Percentiles rank a stretch among this genome's conserved stretches.
Conservation (phyloP, 2,329 filamentous ascomycete genomes). For the Fonsecaea multimorphosa region DNA sequence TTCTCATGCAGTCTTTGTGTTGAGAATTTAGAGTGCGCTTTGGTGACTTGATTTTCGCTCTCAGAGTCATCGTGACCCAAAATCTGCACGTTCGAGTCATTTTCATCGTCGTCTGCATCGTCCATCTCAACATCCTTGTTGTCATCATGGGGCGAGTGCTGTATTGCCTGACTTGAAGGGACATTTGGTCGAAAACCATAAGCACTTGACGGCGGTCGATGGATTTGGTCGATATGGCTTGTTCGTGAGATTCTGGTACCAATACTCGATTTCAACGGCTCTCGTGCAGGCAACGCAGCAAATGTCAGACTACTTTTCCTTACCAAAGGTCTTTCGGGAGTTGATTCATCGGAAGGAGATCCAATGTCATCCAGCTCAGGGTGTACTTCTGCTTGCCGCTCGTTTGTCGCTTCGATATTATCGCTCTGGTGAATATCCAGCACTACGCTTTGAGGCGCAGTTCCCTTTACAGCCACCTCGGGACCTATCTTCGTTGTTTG, state of each 20-base stretch:
- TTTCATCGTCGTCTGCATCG: constrained; percentile 28
- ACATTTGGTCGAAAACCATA: constrained; percentile 57
- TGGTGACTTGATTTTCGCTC: constrained; percentile 57
- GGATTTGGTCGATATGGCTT: constrained; percentile 67
- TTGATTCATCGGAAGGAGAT: constrained; percentile 56
- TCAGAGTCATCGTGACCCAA: constrained; percentile 51
- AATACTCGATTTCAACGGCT: constrained; percentile 88
- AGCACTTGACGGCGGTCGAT: constrained; percentile 58
- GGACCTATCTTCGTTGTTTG: constrained; percentile 45
- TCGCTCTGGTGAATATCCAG: constrained; percentile 19
- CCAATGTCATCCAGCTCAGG: constrained; percentile 53
- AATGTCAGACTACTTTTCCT: constrained; percentile 96
- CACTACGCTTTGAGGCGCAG: constrained; percentile 45
- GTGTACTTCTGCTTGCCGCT: constrained; percentile 44
- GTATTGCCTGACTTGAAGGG: constrained; percentile 10
- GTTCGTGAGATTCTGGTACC: constrained; percentile 74
- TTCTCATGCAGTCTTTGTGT: constrained; percentile 91
- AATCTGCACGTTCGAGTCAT: constrained; percentile 33
- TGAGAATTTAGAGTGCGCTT: constrained; percentile 82
- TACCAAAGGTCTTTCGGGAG: constrained; percentile 67
- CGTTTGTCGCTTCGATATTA: background rate
- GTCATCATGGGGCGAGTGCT: constrained; percentile 7
- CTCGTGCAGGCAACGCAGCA: constrained; percentile 86
- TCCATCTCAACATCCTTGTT: constrained; percentile 31
- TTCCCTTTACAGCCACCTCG: constrained; percentile 26